Conservation (phyloP, 441 rosid species). For the Jatropha multifida region DNA sequence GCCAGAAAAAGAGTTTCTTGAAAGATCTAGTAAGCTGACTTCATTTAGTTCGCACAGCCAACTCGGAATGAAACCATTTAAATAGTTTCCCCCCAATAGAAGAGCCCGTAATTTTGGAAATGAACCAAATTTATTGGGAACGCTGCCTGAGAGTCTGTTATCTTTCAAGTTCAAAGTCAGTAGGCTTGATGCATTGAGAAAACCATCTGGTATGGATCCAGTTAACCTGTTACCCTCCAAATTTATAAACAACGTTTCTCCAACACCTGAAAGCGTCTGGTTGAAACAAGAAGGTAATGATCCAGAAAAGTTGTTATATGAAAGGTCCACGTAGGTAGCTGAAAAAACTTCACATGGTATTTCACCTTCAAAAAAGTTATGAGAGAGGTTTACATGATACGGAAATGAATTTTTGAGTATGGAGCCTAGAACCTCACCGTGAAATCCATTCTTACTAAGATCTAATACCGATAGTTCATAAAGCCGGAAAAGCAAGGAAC, state of each 20-base stretch:
- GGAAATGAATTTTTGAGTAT: not conserved
- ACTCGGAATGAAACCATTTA: not conserved
- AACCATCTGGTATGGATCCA: not conserved
- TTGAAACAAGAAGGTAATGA: constrained; percentile 1
- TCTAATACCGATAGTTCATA: not conserved
- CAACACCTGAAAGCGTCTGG: not conserved
- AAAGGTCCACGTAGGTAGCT: not conserved
- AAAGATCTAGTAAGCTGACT: constrained; percentile 7
- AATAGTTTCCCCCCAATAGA: too few relatives aligned
- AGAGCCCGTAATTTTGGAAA: not conserved
- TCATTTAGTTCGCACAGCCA: not conserved
- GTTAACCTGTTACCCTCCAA: not conserved
- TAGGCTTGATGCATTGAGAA: not conserved
- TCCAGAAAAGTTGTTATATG: not conserved
- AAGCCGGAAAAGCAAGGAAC: not conserved
- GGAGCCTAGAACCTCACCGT: constrained; percentile 6
- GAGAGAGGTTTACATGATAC: too few relatives aligned
- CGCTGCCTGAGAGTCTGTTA: not conserved
- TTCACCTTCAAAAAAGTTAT: not conserved
- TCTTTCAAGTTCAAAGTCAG: not conserved
- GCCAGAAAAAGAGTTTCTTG: not conserved
- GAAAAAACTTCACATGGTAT: not conserved
- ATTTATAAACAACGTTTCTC: not conserved
- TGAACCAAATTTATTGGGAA: not conserved
- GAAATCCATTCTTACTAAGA: not conserved